Evolutionary conservation across 768 basidiomycete genomes (phyloP), one percentile per base, ranked within the genome.

Genomic region (Mrakia blollopis): DNA sequence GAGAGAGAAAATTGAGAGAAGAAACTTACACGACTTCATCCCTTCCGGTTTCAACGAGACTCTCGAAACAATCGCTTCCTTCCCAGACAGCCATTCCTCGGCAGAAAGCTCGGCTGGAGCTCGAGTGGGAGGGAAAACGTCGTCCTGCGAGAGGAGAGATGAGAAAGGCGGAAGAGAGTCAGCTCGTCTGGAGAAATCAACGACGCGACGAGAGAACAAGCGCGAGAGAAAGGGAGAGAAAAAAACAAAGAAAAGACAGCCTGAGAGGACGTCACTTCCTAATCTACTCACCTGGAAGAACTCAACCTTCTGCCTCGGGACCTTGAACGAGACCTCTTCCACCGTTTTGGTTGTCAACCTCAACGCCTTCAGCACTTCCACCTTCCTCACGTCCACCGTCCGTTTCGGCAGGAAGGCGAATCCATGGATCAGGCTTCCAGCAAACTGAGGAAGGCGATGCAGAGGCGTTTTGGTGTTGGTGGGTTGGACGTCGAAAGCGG

Each of bases 91-190:
- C 82, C 83, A 85, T 13, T 82, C 81, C 28, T 72, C 25, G 1
- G 81, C 79, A 0, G 77, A 54, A 10, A 77, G 35, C 7, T 82
- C 73, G 13, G 73, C 80, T 0, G 78, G 74, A 37, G 83, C 83
- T 18, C 79, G 54, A 6, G 85, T 85, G 4, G 79, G 79, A 16
- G 81, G 74, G 65, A 80, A 85, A 62, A 85, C 82, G 74, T 85
- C 85, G 77, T 85, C 82, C 32, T 60, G 41, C 75, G 81, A 78
- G 76, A 81, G 41, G 62, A 60, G 14, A 47, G 37, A 68, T 39
- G 57, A 18, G 50, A 30, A 71, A 61, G 62, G 21, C 41, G n/a
- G 57, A 14, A 57, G 14, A 21, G 23, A 35, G 44, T 50, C 47
- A 50, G 47, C 47, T 44, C 44, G 44, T 44, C 44, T 13, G n/a